Evolutionary conservation across 139 green algal species (phyloP).

Genomic region (Pseudopediastrum boryanum): DNA sequence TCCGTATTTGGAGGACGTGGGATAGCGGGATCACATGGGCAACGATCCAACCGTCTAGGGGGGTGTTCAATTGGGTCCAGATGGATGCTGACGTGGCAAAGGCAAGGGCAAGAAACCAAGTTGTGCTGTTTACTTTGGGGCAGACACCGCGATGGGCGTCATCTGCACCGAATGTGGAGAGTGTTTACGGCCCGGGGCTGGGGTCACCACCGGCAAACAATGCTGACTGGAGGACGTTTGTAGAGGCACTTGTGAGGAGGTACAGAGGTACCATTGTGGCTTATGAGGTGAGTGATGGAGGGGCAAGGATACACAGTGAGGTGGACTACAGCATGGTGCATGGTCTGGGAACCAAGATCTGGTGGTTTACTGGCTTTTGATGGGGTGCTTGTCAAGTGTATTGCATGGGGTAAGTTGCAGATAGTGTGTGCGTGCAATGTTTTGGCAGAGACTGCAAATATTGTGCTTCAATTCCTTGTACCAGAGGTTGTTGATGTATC

Average conservation of each 20-base stretch:
- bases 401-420: too few relatives aligned
- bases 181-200: neutral
- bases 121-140: constrained; percentile 12
- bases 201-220: neutral
- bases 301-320: too few relatives aligned
- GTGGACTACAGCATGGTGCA: too few relatives aligned
- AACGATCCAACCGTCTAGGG: neutral
- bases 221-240: neutral
- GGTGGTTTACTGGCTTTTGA: too few relatives aligned
- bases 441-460: too few relatives aligned
- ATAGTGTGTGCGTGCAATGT: too few relatives aligned
- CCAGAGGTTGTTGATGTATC: too few relatives aligned
- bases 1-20: neutral
- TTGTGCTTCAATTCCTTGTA: too few relatives aligned
- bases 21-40: neutral
- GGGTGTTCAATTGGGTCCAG: neutral
- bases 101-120: neutral
- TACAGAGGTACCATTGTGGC: neutral
- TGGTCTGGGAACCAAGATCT: too few relatives aligned
- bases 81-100: neutral
- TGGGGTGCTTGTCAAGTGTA: too few relatives aligned
- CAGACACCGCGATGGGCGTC: neutral
- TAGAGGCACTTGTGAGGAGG: neutral
- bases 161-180: neutral
- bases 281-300: neutral